Conservation (phyloP, 192 early-diverging fungal species). For the Backusella macrospora region DNA sequence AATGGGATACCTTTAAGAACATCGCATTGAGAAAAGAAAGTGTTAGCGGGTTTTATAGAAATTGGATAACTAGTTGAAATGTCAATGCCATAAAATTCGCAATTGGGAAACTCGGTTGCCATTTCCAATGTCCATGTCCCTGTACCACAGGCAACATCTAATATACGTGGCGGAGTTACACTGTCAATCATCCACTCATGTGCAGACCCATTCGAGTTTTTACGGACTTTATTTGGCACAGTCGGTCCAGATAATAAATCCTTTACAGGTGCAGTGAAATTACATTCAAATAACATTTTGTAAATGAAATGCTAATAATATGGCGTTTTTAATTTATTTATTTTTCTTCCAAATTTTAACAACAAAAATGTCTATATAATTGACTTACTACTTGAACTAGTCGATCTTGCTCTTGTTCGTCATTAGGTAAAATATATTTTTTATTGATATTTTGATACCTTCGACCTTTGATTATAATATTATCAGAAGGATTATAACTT, state of each 20-base stretch:
- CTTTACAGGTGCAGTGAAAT: constrained; percentile 33
- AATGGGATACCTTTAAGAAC: constrained; percentile 10
- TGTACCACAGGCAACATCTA: constrained; percentile 15
- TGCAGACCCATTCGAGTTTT: not conserved
- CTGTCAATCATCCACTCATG: not conserved
- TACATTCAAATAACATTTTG: constrained; percentile 20
- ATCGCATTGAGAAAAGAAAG: constrained; percentile 26
- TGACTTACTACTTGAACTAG: constrained; percentile 30
- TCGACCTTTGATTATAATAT: constrained; percentile 15
- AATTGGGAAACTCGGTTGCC: constrained; percentile 39
- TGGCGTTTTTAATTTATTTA: not conserved
- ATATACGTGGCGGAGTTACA: not conserved
- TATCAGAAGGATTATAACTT: not conserved
- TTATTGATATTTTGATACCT: constrained; percentile 27
- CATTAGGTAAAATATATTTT: constrained; percentile 33
- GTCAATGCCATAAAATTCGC: constrained; percentile 40
- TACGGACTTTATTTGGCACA: not conserved
- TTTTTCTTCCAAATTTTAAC: not conserved
- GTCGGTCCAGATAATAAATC: constrained; percentile 15
- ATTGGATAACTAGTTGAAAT: constrained; percentile 34
- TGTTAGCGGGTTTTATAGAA: constrained; percentile 29
- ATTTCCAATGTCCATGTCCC: constrained; percentile 43
- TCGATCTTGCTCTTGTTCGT: constrained; percentile 38
- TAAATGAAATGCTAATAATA: constrained; percentile 3
- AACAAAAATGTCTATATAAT: not conserved